Conservation (phyloP, 371 early-diverging fungal genomes). For the Mucor circinelloides region DNA sequence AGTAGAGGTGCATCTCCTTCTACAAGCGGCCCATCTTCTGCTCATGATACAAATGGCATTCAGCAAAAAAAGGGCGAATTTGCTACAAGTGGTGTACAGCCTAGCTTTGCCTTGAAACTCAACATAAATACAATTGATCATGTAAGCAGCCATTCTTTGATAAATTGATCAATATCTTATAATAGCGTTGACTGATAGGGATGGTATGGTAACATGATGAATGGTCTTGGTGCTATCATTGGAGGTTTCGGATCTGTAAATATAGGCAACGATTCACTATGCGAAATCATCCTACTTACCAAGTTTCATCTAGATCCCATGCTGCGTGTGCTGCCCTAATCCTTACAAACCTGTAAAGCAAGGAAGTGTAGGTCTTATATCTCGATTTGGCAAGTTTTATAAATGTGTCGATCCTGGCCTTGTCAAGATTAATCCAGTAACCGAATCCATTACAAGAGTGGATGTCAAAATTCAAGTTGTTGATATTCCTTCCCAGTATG, state of each 20-base stretch:
- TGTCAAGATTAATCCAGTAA: conserved; percentile 70
- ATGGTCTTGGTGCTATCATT: conserved; percentile 42
- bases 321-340: conserved; percentile 68
- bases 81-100: conserved; percentile 29
- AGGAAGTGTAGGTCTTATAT: conserved; percentile 76
- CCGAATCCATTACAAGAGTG: conserved; percentile 67
- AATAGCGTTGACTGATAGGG: conserved; percentile 21
- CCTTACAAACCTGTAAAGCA: conserved; percentile 75
- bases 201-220: conserved; percentile 56
- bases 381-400: conserved; percentile 84
- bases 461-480: conserved; percentile 81
- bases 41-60: not conserved
- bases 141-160: not conserved
- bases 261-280: not conserved
- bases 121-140: conserved; percentile 24
- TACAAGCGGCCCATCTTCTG: not conserved
- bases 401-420: conserved; percentile 91
- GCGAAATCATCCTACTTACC: not conserved
- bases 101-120: conserved; percentile 35
- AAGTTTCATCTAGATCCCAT: conserved; percentile 26
- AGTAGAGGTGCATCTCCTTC: not conserved
- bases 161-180: not conserved
- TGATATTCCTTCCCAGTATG: conserved; percentile 73
- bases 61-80: conserved; percentile 12
- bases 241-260: conserved; percentile 54